A percentile compares a stretch with the other conserved stretches of the same genome.
Evolutionary conservation across 2,329 filamentous ascomycete genomes (phyloP).

Genomic region (Ophiosphaerella korrae): DNA sequence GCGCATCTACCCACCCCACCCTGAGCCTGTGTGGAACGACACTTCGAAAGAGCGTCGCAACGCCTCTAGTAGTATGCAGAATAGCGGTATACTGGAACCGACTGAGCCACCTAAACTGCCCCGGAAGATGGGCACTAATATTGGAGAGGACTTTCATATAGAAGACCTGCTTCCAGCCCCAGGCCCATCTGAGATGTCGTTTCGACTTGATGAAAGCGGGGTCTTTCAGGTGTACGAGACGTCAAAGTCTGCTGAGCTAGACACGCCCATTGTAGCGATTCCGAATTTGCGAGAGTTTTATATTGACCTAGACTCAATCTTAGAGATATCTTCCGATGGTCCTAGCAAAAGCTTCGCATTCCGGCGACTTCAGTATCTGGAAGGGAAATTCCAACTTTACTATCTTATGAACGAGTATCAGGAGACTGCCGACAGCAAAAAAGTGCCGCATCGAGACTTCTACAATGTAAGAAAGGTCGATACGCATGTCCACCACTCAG

Average conservation of each 20-base stretch:
- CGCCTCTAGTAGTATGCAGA: slow-evolving; percentile 45
- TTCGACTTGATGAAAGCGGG: slow-evolving; percentile 78
- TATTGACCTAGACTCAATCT: slow-evolving; percentile 85
- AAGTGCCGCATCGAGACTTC: slow-evolving; percentile 95
- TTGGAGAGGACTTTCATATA: slow-evolving; percentile 90
- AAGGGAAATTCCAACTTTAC: slow-evolving; percentile 97
- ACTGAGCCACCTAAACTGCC: slow-evolving; percentile 53
- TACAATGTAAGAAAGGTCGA: slow-evolving; percentile 99
- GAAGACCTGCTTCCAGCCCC: slow-evolving; percentile 78
- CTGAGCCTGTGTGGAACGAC: slow-evolving; percentile 85
- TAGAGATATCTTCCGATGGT: slow-evolving; percentile 90
- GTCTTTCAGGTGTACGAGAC: slow-evolving; percentile 92
- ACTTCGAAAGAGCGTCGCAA: slow-evolving; percentile 54
- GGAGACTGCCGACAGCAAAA: slow-evolving; percentile 96
- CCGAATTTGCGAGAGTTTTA: slow-evolving; percentile 95
- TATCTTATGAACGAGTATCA: slow-evolving; percentile 94
- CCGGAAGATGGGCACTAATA: slow-evolving; percentile 85
- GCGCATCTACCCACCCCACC: slow-evolving; percentile 89
- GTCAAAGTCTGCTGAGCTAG: slow-evolving; percentile 63
- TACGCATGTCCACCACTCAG: slow-evolving; percentile 98
- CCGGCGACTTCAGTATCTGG: slow-evolving; percentile 88
- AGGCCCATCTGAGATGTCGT: slow-evolving; percentile 71
- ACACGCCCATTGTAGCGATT: slow-evolving; percentile 77
- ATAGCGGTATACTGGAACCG: slow-evolving; percentile 42
- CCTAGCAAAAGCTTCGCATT: slow-evolving; percentile 98